Base-by-base conservation (phyloP, 768 basidiomycete genomes). In the Mycena alexandri region DNA sequence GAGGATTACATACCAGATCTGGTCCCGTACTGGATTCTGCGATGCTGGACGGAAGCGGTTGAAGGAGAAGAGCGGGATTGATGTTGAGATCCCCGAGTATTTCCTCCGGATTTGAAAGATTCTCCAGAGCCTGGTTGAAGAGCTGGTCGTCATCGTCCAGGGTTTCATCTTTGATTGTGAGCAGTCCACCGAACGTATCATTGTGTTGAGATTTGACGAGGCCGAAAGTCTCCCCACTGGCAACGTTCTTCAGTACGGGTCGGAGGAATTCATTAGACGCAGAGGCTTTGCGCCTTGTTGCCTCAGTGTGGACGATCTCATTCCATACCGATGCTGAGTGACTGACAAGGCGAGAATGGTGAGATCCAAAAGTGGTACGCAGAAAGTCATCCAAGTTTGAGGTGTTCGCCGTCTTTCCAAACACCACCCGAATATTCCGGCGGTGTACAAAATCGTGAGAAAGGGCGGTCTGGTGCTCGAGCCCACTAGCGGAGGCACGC, bases 391-490 rank as follows among this genome's bases (percentile, higher is more conserved):
- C n/a, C n/a, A n/a, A n/a, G n/a, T n/a, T n/a, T 2, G 25, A 12
- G 12, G 7, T 5, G 34, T 12, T 12, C 5, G 34, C 34, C 34
- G 34, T 36, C n/a, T n/a, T n/a, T 36, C 34, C 34, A 5, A 36
- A 43, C 1, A 46, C 55, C 10, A 58, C 22, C 1, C 53, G 67
- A 12, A 63, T 25, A 47, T 63, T 63, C 1, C 67, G 61, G 1
- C 52, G 61, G 11, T 52, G 50, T 14, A 61, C 60, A 11, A 42
- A 43, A 11, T 61, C 50, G 24, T 68, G 61, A 2, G n/a, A 36
- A 5, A 59, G 62, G 5, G 62, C 54, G 24, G 24, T 58, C 42
- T 60, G 63, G 9, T 65, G 48, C 12, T 59, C 68, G 14, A 69
- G 25, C 1, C 68, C 68, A 22, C 63, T 69, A 0, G 67, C 56